Evolutionary conservation across 805 yeast species (phyloP).

Genomic region (Candida incommunis): DNA sequence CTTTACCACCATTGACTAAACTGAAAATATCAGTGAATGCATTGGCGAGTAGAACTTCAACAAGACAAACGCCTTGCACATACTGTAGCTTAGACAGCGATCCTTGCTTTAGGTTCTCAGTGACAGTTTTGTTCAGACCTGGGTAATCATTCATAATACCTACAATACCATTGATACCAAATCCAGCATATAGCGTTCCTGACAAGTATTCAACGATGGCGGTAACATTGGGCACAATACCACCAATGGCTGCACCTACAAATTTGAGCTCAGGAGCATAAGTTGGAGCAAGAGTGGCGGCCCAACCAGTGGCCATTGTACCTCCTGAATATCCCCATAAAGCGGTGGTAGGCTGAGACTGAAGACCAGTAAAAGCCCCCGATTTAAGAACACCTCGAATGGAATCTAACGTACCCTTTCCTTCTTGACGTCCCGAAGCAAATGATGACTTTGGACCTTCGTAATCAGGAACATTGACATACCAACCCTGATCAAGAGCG

Average conservation of each 20-base stretch:
- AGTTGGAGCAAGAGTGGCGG: slow-evolving; percentile 10
- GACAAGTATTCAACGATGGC: slow-evolving; percentile 10
- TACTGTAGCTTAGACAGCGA: slow-evolving; percentile 7
- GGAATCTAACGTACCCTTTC: slow-evolving; percentile 17
- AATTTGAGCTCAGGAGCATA: slow-evolving; percentile 17
- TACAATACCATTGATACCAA: slow-evolving; percentile 13
- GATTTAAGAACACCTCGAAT: slow-evolving; percentile 15
- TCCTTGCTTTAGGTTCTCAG: slow-evolving; percentile 6
- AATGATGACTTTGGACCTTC: slow-evolving; percentile 12
- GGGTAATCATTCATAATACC: slow-evolving; percentile 18
- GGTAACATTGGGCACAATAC: slow-evolving; percentile 11
- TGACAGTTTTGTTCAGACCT: slow-evolving; percentile 8
- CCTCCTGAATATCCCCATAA: slow-evolving; percentile 18
- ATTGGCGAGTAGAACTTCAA: slow-evolving; percentile 7
- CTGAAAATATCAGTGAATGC: slow-evolving; percentile 9
- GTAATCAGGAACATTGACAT: slow-evolving; percentile 14
- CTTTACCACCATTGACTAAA: slow-evolving; percentile 10
- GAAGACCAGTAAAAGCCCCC: slow-evolving; percentile 6
- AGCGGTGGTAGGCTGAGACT: slow-evolving; percentile 9
- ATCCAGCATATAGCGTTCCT: slow-evolving; percentile 13
- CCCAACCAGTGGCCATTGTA: slow-evolving; percentile 15
- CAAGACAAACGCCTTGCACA: slow-evolving; percentile 8
- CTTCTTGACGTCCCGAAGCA: slow-evolving; percentile 14
- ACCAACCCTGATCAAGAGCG: slow-evolving; percentile 10
- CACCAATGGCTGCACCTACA: slow-evolving; percentile 13